Base-by-base conservation (phyloP, 163 green algal genomes). In the Chlamydomonas reinhardtii region DNA sequence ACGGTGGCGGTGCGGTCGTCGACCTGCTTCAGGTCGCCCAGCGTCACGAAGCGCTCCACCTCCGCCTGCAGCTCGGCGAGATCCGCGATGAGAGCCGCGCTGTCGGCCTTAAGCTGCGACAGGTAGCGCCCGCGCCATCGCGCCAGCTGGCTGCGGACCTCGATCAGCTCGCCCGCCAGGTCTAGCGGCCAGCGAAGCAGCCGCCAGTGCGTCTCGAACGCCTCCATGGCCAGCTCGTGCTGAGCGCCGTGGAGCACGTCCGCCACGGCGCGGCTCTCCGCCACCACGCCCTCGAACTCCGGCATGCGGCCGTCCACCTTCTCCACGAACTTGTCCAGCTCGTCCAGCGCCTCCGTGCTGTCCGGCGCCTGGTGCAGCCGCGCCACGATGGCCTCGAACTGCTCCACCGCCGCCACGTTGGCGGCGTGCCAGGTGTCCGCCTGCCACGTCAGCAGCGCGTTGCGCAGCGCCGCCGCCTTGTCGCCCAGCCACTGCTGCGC, bases 291-390 rank as follows among this genome's bases (percentile, higher is more conserved):
- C 71, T 74, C 88, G 70, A 92, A 90, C 56, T 79, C 87, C 61
- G 88, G 75, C 75, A 94, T 79, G 76, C 92, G 82, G 34, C 56
- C 65, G 52, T 93, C 90, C 52, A 89, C 83, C 3, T 24, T 62
- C 12, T 66, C 78, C 81, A 95, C 74, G 66, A 93, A 95, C 83
- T 94, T 93, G 71, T 95, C 91, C 73, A 95, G 84, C 32, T 89
- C 92, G 66, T 95, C 93, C 88, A 96, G 94, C 4, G 89, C 92
- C 62, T 96, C 93, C 32, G 93, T 93, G 22, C 82, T 92, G 76
- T 90, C 89, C 35, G 93, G 91, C n/a, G 87, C 78, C 74, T 95
- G 84, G 32, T 93, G 88, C 73, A 96, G 82, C 11, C 62, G 56
- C 11, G 37, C 61, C 31, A 88, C 83, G 54, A 96, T 89, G 8